phyloP scores from a whole-genome alignment of 2,329 filamentous ascomycete genomes.

The Penicillium sp. region DNA sequence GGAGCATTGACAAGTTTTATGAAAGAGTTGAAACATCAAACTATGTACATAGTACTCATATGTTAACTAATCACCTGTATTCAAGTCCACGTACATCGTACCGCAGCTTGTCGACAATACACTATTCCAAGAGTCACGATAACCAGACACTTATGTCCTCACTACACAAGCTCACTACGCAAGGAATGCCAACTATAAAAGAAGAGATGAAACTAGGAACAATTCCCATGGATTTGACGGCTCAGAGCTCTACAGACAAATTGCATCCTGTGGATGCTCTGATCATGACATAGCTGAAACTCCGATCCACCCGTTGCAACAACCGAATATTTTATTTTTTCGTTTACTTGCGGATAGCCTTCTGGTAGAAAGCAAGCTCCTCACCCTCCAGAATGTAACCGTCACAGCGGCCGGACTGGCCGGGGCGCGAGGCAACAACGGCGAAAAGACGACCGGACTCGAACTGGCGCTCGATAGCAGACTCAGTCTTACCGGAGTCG shows the following conservation, averaged over 20 bases:
- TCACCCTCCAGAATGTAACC: conserved; percentile 99
- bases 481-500: conserved; percentile 86
- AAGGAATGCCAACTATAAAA: conserved; percentile 11
- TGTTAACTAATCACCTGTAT: background rate
- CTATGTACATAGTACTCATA: background rate
- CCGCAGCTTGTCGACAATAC: background rate
- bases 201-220: conserved; percentile 27
- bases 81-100: background rate
- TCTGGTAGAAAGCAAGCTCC: conserved; percentile 99
- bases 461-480: conserved; percentile 94
- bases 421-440: conserved; percentile 86
- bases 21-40: background rate
- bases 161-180: background rate
- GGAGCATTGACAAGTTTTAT: background rate
- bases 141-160: background rate
- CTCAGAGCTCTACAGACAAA: conserved; percentile 42
- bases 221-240: conserved; percentile 39
- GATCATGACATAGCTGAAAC: conserved; percentile 41
- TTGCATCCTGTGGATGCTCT: conserved; percentile 33
- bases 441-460: conserved; percentile 98
- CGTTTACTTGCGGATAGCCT: conserved; percentile 95
- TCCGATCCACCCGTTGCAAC: conserved; percentile 37
- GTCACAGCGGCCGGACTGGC: conserved; percentile 94
- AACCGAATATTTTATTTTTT: conserved; percentile 29
- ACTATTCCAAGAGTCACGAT: background rate